Evolutionary conservation across 495 filamentous ascomycete genomes (phyloP), one percentile per base, ranked within the genome.

Genomic region (Trichoderma gamsii): DNA sequence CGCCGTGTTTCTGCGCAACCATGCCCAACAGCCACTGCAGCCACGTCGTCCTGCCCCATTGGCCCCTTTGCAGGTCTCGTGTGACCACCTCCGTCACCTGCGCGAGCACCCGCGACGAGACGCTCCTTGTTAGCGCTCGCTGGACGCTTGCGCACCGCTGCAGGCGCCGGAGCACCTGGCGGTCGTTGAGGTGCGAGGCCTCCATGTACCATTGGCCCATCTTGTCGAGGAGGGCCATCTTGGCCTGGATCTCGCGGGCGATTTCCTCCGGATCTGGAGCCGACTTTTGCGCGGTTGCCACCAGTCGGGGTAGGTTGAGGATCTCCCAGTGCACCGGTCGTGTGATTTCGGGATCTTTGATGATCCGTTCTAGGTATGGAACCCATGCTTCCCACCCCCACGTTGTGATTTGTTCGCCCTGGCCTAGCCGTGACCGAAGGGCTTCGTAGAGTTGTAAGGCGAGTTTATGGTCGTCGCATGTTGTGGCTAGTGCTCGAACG

Each of bases 141-240:
- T 56, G 63, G 43, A 56, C 65, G 64, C 66, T 64, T 25, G 80
- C 71, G 66, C 77, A 80, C 12, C 72, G 73, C 44, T 70, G 69
- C 25, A 84, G 76, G 49, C 81, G 73, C 18, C 73, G 72, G 65
- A 85, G 70, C 13, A 80, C 75, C 21, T 72, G 74, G 38, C 80
- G 74, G 51, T 71, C 69, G 27, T 71, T 69, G n/a, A 80, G 64
- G 25, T 73, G 70, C 7, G 75, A 70, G 21, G 79, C 76, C 2
- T 70, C 63, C 56, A 73, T 74, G 67, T 80, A 79, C 35, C 71
- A 69, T 11, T 70, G 66, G n/a, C 79, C 76, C 43, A 77, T 67
- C 7, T 70, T 70, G 21, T 66, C 71, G 16, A 80, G 69, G 41
- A 81, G 69, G 5, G 67, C 66, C 41, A 69, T 69, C 32, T 51